Evolutionary conservation across 306 rosid species (phyloP), one percentile per base, ranked within the genome.

Genomic region (Phaseolus lunatus): DNA sequence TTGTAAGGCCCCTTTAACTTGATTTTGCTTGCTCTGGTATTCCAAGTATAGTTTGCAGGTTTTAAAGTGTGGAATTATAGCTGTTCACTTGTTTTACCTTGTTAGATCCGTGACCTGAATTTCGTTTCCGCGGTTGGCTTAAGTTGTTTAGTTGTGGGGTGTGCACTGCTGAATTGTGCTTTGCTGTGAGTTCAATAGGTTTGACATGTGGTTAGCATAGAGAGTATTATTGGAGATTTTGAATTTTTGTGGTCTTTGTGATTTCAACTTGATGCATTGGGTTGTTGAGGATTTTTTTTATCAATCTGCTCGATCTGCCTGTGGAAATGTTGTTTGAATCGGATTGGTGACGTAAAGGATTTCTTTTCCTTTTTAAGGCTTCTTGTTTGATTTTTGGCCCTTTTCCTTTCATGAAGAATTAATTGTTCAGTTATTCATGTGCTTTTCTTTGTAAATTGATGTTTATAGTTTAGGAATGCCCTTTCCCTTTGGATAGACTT

Each of bases 1-100:
- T 95, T 89, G 99, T 95, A 88, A 90, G 97, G 73, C 11, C 6
- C 22, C 20, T 78, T 62, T 65, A n/a, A 10, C 56, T 72, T 70
- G 33, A 6, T 64, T 26, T 77, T 63, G 2, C 31, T 16, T 56
- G 22, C 70, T 64, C 22, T 45, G 41, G 5, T 83, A 15, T 71
- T 48, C 7, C 47, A 1, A 27, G 48, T 80, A 63, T 50, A 20
- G 56, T 71, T 82, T 56, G 14, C 79, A 56, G 23, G 45, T 68
- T 74, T 80, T 10, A 0, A 69, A 61, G 79, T 44, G 52, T 67
- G 29, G 19, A 75, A 54, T 65, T 73, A 27, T 81, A 68, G 59
- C 37, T 73, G 56, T 78, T 85, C 56, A 82, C 76, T 84, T 77
- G 74, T 65, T 78, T 67, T 65, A 80, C 72, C 62, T 71, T 76